phyloP scores from a whole-genome alignment of 108 stramenopile species.

The Cyclotella atomus region DNA sequence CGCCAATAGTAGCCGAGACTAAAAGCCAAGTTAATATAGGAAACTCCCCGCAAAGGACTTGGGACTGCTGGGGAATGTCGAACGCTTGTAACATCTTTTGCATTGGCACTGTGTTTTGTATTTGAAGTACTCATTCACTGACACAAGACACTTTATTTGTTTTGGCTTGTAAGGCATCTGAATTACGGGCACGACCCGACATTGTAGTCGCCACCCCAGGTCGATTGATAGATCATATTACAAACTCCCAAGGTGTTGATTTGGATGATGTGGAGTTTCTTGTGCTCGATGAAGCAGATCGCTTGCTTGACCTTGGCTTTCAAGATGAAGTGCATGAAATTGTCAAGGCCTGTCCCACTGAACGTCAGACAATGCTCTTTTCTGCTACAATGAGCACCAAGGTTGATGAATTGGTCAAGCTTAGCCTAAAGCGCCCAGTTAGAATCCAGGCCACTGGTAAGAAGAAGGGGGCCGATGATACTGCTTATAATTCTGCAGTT shows the following conservation, averaged over 20 bases:
- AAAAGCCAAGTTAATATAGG: constrained; percentile 48
- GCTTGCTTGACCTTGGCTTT: constrained; percentile 95
- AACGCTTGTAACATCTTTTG: constrained; percentile 45
- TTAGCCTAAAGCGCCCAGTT: constrained; percentile 92
- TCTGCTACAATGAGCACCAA: constrained; percentile 98
- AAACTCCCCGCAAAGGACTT: constrained; percentile 43
- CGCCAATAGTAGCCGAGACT: constrained; percentile 44
- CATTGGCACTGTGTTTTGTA: background rate
- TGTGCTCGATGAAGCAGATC: constrained; percentile 93
- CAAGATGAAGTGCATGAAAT: constrained; percentile 94
- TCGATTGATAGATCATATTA: constrained; percentile 93
- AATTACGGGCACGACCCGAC: constrained; percentile 93
- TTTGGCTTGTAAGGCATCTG: constrained; percentile 62
- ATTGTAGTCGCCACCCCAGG: constrained; percentile 97
- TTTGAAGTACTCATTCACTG: background rate
- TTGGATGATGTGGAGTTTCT: constrained; percentile 90
- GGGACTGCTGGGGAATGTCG: constrained; percentile 46
- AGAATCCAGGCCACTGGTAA: constrained; percentile 82
- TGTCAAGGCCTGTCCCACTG: constrained; percentile 84
- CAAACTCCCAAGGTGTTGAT: constrained; percentile 89
- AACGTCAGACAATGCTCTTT: constrained; percentile 95
- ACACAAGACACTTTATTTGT: too few species aligned
- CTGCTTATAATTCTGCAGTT: constrained; percentile 46
- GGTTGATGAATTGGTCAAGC: constrained; percentile 90
- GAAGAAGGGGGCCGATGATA: constrained; percentile 18